These are phyloP conservation scores for Clonostachys rhizophaga DNA, from an alignment of 2,329 filamentous ascomycete species.

Conservation along the genomic window DNA sequence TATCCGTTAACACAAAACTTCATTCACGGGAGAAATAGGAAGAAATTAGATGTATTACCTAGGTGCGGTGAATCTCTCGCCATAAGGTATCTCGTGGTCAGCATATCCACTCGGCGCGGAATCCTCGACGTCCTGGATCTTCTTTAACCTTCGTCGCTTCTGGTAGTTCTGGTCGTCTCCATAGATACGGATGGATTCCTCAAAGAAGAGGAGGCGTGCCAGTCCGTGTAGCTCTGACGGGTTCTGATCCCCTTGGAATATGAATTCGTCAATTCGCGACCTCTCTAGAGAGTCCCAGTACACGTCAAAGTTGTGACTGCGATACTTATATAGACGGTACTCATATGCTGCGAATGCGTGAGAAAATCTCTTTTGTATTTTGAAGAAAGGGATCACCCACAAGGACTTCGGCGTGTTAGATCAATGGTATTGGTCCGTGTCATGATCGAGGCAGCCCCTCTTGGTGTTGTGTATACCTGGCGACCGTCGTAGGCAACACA, in stretches of 20 bases:
- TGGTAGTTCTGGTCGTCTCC: background rate
- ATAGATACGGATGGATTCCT: background rate
- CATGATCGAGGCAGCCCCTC: constrained; percentile 67
- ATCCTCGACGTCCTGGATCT: constrained; percentile 1
- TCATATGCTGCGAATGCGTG: constrained; percentile 51
- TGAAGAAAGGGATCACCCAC: constrained; percentile 1
- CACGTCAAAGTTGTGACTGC: constrained; percentile 70
- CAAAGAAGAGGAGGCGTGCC: constrained; percentile 3
- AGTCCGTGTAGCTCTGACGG: constrained; percentile 1
- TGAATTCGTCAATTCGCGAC: constrained; percentile 51
- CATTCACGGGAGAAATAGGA: too few relatives aligned
- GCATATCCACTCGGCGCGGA: constrained; percentile 3
- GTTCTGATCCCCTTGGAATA: background rate
- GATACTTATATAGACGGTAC: constrained; percentile 74
- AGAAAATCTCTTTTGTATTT: background rate
- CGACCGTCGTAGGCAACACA: constrained; percentile 76
- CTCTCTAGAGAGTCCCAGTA: constrained; percentile 68
- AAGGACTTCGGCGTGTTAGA: constrained; percentile 67
- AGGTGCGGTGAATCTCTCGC: background rate
- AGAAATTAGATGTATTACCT: background rate
- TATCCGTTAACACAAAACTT: background rate
- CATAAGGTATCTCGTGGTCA: constrained; percentile 1
- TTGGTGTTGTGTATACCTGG: constrained; percentile 67
- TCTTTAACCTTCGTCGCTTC: background rate
- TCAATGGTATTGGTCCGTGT: constrained; percentile 73